Base-by-base conservation (phyloP, 2,329 filamentous ascomycete genomes). In the Nemania bipapillata region DNA sequence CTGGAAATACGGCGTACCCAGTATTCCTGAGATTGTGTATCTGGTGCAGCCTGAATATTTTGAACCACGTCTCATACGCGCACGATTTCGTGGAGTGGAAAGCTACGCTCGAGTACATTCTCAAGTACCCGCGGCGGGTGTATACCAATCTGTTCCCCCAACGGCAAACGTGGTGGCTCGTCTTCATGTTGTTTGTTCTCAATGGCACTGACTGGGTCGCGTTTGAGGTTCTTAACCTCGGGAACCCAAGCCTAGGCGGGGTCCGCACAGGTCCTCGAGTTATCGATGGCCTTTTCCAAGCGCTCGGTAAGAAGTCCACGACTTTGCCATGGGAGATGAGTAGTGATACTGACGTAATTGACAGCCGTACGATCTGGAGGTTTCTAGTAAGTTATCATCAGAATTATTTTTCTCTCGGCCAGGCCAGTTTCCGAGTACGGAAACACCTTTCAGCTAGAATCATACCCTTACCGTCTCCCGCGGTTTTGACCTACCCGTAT, bases 1-100 rank as follows among this genome's bases (percentile, higher is more conserved):
- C 89, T 0, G 89, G 89, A 3, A 90, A 91, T 55, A 91, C 89
- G 3, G 86, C 87, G 0, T 91, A 89, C 73, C 89, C 89, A 0
- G 82, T 90, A 58, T 87, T 91, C 67, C 78, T 92, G 12, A 84
- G 90, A 3, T 80, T 90, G 9, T 84, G 85, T 17, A 80, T 91
- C 9, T 91, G 88, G 86, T 76, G 75, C 1, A 79, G 85, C 60
- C 78, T 85, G 47, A 82, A 82, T 70, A 9, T 82, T 37, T 72
- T 86, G 50, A 78, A 77, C 45, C 69, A 75, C 17, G 78, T 79
- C 20, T 86, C 81, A 1, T 78, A 75, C 2, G 77, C 80, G 0
- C 74, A 78, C 24, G 77, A 80, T 1, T 79, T 80, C 30, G 72
- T 62, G 1, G 80, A 81, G 6, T 80, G 82, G 75, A 86, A 86